These are phyloP conservation scores for Candida nitratophila DNA, from an alignment of 805 yeast species.

Conservation along the genomic window DNA sequence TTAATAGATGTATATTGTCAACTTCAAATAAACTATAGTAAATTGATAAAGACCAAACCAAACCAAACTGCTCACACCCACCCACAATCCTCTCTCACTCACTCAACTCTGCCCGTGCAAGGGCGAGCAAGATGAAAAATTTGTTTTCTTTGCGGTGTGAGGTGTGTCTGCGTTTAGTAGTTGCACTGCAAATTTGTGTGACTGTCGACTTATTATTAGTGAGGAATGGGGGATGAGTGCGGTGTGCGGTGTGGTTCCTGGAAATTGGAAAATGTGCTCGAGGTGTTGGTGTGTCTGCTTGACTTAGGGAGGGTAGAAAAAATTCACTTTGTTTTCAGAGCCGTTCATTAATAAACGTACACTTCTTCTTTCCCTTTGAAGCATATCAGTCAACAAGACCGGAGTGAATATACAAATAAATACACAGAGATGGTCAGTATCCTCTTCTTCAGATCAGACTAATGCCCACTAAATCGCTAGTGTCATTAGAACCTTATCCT, in stretches of 20 bases:
- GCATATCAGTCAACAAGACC: constrained; percentile 45
- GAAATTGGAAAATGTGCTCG: too few species aligned
- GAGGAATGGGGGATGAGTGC: too few species aligned
- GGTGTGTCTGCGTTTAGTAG: background rate
- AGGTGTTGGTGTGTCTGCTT: too few species aligned
- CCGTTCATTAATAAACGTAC: background rate
- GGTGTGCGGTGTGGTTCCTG: background rate
- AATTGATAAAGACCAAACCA: background rate
- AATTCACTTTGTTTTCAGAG: background rate
- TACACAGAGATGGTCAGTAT: constrained; percentile 99
- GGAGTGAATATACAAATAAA: constrained; percentile 68
- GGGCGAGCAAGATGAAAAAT: background rate
- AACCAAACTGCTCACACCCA: too few species aligned
- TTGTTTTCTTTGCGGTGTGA: background rate
- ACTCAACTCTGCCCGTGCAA: background rate
- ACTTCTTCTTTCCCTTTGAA: background rate
- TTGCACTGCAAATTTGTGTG: too few species aligned
- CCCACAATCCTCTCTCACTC: background rate
- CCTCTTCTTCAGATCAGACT: background rate
- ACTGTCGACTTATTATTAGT: too few species aligned
- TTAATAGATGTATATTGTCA: too few species aligned
- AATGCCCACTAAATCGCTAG: background rate
- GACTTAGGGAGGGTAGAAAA: background rate
- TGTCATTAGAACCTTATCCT: background rate
- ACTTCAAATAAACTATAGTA: background rate